These are phyloP conservation scores for Cynanchum wilfordii DNA, from an alignment of 257 asterid genomes.

Conservation along the genomic window DNA sequence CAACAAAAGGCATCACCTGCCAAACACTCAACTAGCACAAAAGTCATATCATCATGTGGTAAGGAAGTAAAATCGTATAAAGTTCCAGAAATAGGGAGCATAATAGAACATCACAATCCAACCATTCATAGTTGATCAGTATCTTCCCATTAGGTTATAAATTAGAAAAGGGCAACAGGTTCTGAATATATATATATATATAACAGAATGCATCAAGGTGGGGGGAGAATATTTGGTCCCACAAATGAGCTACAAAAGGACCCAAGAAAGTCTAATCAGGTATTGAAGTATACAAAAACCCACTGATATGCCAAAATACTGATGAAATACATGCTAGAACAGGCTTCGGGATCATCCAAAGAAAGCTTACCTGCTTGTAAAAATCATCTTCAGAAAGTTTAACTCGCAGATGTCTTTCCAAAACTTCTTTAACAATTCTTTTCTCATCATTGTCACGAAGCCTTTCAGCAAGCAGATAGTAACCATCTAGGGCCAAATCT, in stretches of 20 bases:
- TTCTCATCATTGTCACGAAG: slow-evolving; percentile 75
- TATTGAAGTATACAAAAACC: background rate
- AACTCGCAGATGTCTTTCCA: slow-evolving; percentile 54
- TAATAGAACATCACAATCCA: background rate
- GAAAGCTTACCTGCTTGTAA: slow-evolving; percentile 59
- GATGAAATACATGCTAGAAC: background rate
- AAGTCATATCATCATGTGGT: background rate
- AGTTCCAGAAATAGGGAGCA: background rate
- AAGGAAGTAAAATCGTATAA: background rate
- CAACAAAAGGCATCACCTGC: background rate
- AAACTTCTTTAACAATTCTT: slow-evolving; percentile 56
- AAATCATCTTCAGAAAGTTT: slow-evolving; percentile 45
- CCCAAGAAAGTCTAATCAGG: slow-evolving; percentile 4
- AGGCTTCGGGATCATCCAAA: background rate
- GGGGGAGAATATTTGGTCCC: background rate
- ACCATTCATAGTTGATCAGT: background rate
- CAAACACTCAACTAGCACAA: background rate
- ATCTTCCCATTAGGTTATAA: background rate
- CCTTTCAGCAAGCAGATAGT: slow-evolving; percentile 87
- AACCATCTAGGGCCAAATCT: slow-evolving; percentile 85
- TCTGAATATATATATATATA: background rate
- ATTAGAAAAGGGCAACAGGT: background rate
- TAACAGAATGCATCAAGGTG: background rate
- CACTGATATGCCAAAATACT: background rate
- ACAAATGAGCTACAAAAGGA: background rate